phyloP scores from a whole-genome alignment of 306 rosid genomes.

The Prunus mongolica region DNA sequence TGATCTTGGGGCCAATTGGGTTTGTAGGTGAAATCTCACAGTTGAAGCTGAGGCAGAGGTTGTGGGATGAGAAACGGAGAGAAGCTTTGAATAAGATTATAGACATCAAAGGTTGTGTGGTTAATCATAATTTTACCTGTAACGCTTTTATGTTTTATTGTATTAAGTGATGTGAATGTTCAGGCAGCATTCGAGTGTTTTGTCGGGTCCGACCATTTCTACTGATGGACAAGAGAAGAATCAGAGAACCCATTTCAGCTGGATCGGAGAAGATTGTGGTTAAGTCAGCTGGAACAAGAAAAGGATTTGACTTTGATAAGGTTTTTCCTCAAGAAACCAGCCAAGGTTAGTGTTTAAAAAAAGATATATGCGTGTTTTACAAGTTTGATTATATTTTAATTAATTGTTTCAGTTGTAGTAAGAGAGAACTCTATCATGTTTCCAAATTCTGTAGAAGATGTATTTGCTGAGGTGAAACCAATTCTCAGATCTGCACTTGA shows the following conservation, averaged over 20 bases:
- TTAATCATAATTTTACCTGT: background rate
- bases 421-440: slow-evolving; percentile 19
- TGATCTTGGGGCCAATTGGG: slow-evolving; percentile 11
- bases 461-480: slow-evolving; percentile 85
- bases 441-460: slow-evolving; percentile 50
- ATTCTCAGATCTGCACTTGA: slow-evolving; percentile 83
- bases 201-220: slow-evolving; percentile 77
- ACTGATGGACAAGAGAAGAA: slow-evolving; percentile 38
- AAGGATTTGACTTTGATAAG: slow-evolving; percentile 81
- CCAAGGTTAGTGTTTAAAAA: slow-evolving; percentile 68
- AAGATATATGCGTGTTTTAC: slow-evolving; percentile 3
- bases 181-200: slow-evolving; percentile 85
- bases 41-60: slow-evolving; percentile 51
- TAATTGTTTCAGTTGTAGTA: slow-evolving; percentile 6
- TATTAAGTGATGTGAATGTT: slow-evolving; percentile 20
- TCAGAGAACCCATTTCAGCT: slow-evolving; percentile 45
- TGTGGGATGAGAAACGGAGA: slow-evolving; percentile 50
- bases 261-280: slow-evolving; percentile 65
- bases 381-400: slow-evolving; percentile 11
- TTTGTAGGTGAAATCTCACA: slow-evolving; percentile 64
- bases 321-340: slow-evolving; percentile 64
- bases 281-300: slow-evolving; percentile 54
- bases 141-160: background rate
- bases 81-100: slow-evolving; percentile 81
- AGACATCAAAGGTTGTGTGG: slow-evolving; percentile 73